Evolutionary conservation across 2,329 filamentous ascomycete species (phyloP), one percentile per base, ranked within the genome.

Genomic region (Penicillium sp.): DNA sequence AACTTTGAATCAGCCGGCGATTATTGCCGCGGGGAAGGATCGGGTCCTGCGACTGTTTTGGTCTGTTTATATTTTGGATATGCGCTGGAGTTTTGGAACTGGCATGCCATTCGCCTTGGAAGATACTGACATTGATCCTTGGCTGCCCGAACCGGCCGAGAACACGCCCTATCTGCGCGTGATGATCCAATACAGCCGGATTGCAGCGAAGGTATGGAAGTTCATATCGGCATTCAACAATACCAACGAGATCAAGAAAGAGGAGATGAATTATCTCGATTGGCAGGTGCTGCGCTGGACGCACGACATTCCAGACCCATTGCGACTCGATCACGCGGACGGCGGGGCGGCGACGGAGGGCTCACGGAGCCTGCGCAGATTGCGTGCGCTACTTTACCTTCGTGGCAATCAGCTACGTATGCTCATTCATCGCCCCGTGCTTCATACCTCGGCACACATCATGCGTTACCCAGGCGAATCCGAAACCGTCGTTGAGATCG

Each of bases 371-470:
- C 71, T 85, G 4, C 84, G 85, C 55, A 83, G 91, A 1, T 76
- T 95, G 9, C 86, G 88, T 50, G 84, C 95, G 22, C 82, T 93
- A 67, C 87, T 93, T 10, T 92, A 93, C 64, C 76, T 95, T 4
- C 82, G 91, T n/a, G 80, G 88, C 1, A 95, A 95, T 61, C 89
- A 95, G 73, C 87, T 95, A 71, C 86, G 90, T 5, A 92, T 91
- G 57, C 84, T 89, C 67, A 87, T 96, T 37, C 89, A 95, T 68
- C 88, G 89, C 0, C 90, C 90, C 0, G 84, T 95, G 2, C 73
- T 96, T 8, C 88, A 95, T 66, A 91, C 65, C 0, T 61, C 64
- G 0, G 87, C 83, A 8, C 89, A 85, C 61, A 95, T 95, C 60
- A 81, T 87, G 72, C 80, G 84, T 44, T 86, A 95, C 63, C 78